Percentiles rank a stretch among this genome's conserved stretches.
Conservation (phyloP, 352 stramenopile species). For the Pythium phragmitis region DNA sequence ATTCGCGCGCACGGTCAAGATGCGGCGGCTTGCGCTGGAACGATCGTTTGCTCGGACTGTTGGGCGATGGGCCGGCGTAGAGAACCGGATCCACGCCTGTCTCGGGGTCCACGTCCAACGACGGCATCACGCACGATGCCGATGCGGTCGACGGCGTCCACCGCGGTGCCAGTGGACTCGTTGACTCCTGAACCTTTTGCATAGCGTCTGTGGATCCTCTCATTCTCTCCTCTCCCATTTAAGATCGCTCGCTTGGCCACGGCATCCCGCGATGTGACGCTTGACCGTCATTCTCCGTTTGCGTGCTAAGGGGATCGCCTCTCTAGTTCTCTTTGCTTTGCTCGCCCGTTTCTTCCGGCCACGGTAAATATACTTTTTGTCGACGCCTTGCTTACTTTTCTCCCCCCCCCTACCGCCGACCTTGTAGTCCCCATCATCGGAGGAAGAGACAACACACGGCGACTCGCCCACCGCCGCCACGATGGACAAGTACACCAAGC, state of each 20-base stretch:
- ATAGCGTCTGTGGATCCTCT: not conserved
- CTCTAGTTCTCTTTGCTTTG: not conserved
- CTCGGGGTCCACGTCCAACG: slow-evolving; percentile 30
- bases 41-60: slow-evolving; percentile 4
- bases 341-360: not conserved
- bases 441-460: not conserved
- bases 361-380: slow-evolving; percentile 1
- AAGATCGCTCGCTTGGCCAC: not conserved
- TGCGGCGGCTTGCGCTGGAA: slow-evolving; percentile 64
- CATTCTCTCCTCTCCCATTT: not conserved
- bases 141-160: not conserved
- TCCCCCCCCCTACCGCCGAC: too few relatives aligned
- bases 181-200: not conserved
- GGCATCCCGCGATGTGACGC: not conserved
- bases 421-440: not conserved
- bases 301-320: not conserved
- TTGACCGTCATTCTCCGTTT: slow-evolving; percentile 4
- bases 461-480: not conserved
- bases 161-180: not conserved
- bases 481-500: slow-evolving; percentile 82
- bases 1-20: slow-evolving; percentile 55
- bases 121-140: slow-evolving; percentile 28
- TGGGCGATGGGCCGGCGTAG: slow-evolving; percentile 29
- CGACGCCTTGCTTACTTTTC: too few relatives aligned
- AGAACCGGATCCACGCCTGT: slow-evolving; percentile 44